Evolutionary conservation across 345 rosid genomes (phyloP).

Genomic region (Camelina neglecta): DNA sequence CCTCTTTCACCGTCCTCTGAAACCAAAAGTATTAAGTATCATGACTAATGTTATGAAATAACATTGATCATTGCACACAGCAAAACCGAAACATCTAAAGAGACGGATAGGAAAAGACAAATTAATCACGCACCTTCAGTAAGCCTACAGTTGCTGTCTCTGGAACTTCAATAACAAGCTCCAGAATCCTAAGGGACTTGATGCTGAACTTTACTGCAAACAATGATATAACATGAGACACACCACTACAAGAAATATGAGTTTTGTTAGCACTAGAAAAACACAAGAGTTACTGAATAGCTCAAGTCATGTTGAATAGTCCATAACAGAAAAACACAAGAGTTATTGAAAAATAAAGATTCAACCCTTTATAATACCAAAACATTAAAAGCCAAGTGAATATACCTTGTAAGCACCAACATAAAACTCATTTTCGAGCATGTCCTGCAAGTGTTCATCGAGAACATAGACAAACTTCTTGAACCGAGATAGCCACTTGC

Average conservation of each 20-base stretch:
- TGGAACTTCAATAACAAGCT: conserved; percentile 86
- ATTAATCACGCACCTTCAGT: conserved; percentile 65
- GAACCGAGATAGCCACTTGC: no score
- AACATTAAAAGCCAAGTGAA: no score
- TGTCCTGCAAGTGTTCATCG: no score
- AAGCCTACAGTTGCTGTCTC: conserved; percentile 84
- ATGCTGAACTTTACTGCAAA: conserved; percentile 89
- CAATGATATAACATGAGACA: conserved; percentile 32
- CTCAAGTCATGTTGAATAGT: no score
- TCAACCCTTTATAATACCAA: no score
- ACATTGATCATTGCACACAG: conserved; percentile 11
- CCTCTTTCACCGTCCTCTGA: conserved; percentile 83
- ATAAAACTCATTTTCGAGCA: no score
- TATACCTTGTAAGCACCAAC: no score
- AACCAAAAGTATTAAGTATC: conserved; percentile 32
- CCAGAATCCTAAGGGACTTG: conserved; percentile 85
- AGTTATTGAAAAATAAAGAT: no score
- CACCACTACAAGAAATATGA: not conserved
- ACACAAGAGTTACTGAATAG: not conserved
- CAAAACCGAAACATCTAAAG: conserved; percentile 9
- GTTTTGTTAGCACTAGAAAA: no score
- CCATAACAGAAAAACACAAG: no score
- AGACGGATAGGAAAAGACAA: not conserved
- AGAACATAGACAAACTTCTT: no score
- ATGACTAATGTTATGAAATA: conserved; percentile 9